Evolutionary conservation across 169 alveolate genomes (phyloP), one percentile per base, ranked within the genome.

Genomic region (Besnoitia besnoiti): DNA sequence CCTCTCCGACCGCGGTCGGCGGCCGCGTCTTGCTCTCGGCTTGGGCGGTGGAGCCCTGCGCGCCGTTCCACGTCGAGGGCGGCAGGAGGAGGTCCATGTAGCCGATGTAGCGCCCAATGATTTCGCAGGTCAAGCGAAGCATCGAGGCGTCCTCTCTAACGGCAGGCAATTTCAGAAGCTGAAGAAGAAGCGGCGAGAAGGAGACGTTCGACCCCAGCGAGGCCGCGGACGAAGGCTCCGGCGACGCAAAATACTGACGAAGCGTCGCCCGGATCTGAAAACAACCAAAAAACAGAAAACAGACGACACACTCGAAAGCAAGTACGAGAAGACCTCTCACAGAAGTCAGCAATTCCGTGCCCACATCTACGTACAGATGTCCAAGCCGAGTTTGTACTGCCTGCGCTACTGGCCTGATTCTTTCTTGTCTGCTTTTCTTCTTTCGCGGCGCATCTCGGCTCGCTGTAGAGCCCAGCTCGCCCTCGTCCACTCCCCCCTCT

Each of bases 21-120:
- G 80, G 39, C 80, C 80, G 47, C 80, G 80, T 35, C 42, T 30
- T 42, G 8, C 46, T n/a, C 80, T 35, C 80, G 40, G 80, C 80
- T 5, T 14, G 47, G 49, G 87, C 61, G 59, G 37, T 44, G 30
- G 44, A 44, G 87, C 59, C 61, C 55, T 7, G 14, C 7, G 39
- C 3, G n/a, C 49, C 40, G 87, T 73, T 42, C 39, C 40, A 24
- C 35, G 87, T 24, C 24, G 87, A 42, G 35, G 87, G 87, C 1
- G 87, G 87, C 55, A 77, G 87, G 33, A 77, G 59, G 33, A 77
- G 87, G 40, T 37, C 50, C 87, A 77, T 77, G 87, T 77, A 77
- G 24, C 87, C 87, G 59, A 77, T 35, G 55, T 40, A 77, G 3
- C 87, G 35, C 35, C 87, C 61, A 27, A 77, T 77, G 35, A 77